These are phyloP conservation scores for Hymenoscyphus scutula DNA, from an alignment of 2,329 filamentous ascomycete genomes.

Conservation along the genomic window DNA sequence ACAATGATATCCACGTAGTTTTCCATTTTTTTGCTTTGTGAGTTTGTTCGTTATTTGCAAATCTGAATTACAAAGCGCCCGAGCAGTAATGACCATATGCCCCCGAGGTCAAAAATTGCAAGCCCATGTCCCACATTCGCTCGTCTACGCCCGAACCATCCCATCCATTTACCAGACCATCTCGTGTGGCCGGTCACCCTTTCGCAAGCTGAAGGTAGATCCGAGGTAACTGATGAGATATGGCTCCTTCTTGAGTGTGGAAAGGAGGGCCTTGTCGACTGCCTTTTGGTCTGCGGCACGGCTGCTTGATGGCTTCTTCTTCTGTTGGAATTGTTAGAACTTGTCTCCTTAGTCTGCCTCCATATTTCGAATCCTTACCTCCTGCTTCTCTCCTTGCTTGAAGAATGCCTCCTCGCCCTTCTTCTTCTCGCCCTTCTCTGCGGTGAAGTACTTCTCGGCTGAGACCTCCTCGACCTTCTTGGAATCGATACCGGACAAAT, in stretches of 20 bases:
- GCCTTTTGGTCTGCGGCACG: slow-evolving; percentile 97
- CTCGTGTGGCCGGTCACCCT: slow-evolving; percentile 99
- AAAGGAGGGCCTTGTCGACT: slow-evolving; percentile 92
- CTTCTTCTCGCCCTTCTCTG: slow-evolving; percentile 94
- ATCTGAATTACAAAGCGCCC: slow-evolving; percentile 39
- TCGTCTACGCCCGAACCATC: slow-evolving; percentile 36
- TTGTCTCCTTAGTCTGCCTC: not conserved
- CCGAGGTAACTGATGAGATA: slow-evolving; percentile 90
- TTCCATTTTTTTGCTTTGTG: slow-evolving; percentile 31
- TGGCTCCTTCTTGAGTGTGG: slow-evolving; percentile 98
- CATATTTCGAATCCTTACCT: slow-evolving; percentile 60
- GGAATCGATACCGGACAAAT: slow-evolving; percentile 80
- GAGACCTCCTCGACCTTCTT: slow-evolving; percentile 82
- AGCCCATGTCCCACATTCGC: slow-evolving; percentile 48
- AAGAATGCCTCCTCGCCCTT: slow-evolving; percentile 98
- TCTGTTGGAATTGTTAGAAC: slow-evolving; percentile 55
- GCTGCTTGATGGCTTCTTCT: slow-evolving; percentile 92
- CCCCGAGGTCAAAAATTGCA: slow-evolving; percentile 66
- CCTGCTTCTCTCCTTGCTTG: slow-evolving; percentile 96
- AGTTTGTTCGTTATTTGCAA: slow-evolving; percentile 36
- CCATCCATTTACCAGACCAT: slow-evolving; percentile 85
- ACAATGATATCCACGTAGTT: not conserved
- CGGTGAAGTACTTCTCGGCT: slow-evolving; percentile 85
- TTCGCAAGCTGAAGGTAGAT: slow-evolving; percentile 96
- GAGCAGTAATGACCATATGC: slow-evolving; percentile 55